Base-by-base conservation (phyloP, 345 rosid species). In the Melaleuca alternifolia region DNA sequence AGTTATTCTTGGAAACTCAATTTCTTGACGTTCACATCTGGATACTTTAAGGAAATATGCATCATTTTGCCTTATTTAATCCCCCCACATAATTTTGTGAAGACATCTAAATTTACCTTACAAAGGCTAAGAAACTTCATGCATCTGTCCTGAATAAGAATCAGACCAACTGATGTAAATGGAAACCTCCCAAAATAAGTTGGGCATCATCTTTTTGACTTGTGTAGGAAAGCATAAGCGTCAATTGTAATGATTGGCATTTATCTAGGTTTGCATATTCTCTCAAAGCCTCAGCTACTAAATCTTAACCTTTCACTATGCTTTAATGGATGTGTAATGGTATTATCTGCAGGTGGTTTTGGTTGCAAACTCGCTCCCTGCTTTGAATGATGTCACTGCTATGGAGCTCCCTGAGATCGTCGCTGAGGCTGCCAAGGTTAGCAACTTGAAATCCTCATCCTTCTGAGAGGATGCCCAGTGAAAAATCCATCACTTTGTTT, bases 331-430 rank as follows among this genome's bases (percentile, higher is more conserved):
- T 8, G 2, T 5, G 33, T 50, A 33, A 71, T 33, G 79, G 51
- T 51, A 18, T 48, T 52, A 48, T 87, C 65, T 91, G 85, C 91
- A 97, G 99, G 99, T 97, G 89, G 99, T 97, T 90, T 90, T 97
- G 91, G 98, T 96, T 86, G 99, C 98, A 46, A 97, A 97, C 90
- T 96, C 99, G 82, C 98, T 94, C 89, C 99, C 99, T 90, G 99
- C 99, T 46, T 92, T 97, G 82, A 97, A 97, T 75, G 99, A 97
- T 75, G 93, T 95, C 83, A 97, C 99, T 51, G 98, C 99, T 59
- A 97, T 95, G 98, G 99, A 97, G 93, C 93, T 97, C 85, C 99
- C 99, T 76, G 99, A 95, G 86, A 97, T 97, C 85, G 95, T 97
- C 2, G 99, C 99, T 2, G 98, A 94, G 91, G 99, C 99, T 89